Evolutionary conservation across 2,329 filamentous ascomycete genomes (phyloP).

Genomic region (Alternaria incomplexa): DNA sequence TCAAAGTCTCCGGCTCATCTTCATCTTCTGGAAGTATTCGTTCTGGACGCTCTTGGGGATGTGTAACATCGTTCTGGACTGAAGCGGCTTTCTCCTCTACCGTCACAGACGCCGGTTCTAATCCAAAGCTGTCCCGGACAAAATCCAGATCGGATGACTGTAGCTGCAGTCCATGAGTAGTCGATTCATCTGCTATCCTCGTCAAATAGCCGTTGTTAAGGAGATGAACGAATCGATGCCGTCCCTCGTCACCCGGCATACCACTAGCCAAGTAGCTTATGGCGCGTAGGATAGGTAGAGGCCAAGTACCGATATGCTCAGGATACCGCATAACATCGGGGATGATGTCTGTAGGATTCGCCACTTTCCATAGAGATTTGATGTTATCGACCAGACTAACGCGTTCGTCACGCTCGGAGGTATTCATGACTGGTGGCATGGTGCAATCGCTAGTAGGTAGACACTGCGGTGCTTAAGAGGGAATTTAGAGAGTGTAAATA

Average conservation of each 20-base stretch:
- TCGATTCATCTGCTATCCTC: fast-evolving
- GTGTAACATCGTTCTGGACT: not conserved
- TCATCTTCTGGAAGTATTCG: not conserved
- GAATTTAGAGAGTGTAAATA: not conserved
- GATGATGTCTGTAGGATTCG: not conserved
- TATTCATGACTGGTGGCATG: not conserved
- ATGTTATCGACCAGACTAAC: not conserved
- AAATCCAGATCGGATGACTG: not conserved
- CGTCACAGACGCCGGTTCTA: not conserved
- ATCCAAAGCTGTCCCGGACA: not conserved
- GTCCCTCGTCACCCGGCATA: not conserved
- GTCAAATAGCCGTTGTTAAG: fast-evolving
- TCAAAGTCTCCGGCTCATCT: not conserved
- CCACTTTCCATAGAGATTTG: not conserved
- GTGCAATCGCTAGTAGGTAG: not conserved
- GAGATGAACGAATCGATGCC: not conserved
- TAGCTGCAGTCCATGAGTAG: not conserved
- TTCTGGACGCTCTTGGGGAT: not conserved
- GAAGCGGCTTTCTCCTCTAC: not conserved
- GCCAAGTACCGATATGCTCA: not conserved
- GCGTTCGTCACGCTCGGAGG: too few relatives aligned
- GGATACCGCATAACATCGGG: not conserved
- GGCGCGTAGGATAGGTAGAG: not conserved
- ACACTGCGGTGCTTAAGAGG: not conserved
- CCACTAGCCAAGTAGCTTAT: not conserved